Evolutionary conservation across 352 stramenopile species (phyloP).

Genomic region (Chrysophaeum taylorii): DNA sequence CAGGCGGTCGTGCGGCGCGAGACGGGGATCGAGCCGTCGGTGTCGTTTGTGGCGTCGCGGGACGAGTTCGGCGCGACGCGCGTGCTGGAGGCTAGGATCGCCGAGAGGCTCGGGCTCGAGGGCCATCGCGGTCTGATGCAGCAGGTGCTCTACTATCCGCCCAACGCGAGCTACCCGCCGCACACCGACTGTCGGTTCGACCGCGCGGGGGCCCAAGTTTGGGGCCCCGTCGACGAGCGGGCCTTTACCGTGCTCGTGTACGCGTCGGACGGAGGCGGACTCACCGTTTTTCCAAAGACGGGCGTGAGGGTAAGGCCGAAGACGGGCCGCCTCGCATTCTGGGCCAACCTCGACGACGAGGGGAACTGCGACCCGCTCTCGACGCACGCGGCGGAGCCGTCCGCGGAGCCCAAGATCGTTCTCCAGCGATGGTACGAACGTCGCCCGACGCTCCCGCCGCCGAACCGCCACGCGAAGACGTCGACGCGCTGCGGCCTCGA

Average conservation of each 20-base stretch:
- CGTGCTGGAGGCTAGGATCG: neutral
- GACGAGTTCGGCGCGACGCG: neutral
- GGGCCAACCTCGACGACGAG: neutral
- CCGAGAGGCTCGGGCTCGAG: neutral
- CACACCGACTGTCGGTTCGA: neutral
- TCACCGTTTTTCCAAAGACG: neutral
- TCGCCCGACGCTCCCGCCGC: neutral
- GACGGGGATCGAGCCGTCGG: too few relatives aligned
- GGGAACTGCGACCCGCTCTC: neutral
- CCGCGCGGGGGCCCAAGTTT: neutral
- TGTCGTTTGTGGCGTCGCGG: neutral
- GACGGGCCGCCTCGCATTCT: neutral
- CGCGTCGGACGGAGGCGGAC: neutral
- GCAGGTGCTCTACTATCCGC: neutral
- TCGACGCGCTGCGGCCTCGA: conserved; percentile 1
- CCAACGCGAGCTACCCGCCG: neutral
- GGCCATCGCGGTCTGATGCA: neutral
- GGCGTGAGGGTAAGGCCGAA: neutral
- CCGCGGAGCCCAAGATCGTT: neutral
- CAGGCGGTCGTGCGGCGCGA: too few relatives aligned
- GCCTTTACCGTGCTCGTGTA: neutral
- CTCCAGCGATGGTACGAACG: conserved; percentile 5
- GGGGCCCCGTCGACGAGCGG: neutral
- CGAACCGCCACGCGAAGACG: neutral
- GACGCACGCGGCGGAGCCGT: neutral